These are phyloP conservation scores for Leccinum disarticulatum DNA, from an alignment of 768 basidiomycete species.

Conservation along the genomic window DNA sequence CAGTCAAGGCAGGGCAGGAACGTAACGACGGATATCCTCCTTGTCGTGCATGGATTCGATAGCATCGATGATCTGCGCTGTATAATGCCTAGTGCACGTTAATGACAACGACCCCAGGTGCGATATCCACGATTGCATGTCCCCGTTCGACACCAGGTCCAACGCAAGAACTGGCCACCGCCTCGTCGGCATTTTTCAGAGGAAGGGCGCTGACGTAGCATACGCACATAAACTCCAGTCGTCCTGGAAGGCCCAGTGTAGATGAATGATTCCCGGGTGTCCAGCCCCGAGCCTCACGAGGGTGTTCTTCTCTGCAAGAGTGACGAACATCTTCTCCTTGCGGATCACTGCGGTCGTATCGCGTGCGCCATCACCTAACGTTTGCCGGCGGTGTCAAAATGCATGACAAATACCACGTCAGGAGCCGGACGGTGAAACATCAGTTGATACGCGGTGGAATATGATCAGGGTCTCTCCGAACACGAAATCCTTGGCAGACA, in stretches of 20 bases:
- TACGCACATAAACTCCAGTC: slow-evolving; percentile 78
- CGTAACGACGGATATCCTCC: slow-evolving; percentile 47
- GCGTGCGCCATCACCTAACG: slow-evolving; percentile 56
- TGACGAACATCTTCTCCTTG: slow-evolving; percentile 75
- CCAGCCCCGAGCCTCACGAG: slow-evolving; percentile 63
- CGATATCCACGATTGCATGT: slow-evolving; percentile 70
- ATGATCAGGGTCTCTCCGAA: slow-evolving; percentile 74
- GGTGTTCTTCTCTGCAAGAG: slow-evolving; percentile 75
- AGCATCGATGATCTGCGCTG: slow-evolving; percentile 88
- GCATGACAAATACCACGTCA: too few relatives aligned
- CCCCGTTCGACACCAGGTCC: slow-evolving; percentile 74
- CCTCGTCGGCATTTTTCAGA: slow-evolving; percentile 6
- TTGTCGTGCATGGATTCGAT: slow-evolving; percentile 88
- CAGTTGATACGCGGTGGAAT: slow-evolving; percentile 57
- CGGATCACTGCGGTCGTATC: slow-evolving; percentile 58
- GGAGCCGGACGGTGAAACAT: slow-evolving; percentile 2
- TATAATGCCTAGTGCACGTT: slow-evolving; percentile 75
- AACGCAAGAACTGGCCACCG: slow-evolving; percentile 65
- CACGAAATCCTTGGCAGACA: slow-evolving; percentile 62
- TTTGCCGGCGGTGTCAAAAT: background rate
- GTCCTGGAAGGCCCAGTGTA: slow-evolving; percentile 87
- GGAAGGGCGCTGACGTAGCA: background rate
- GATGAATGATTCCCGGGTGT: slow-evolving; percentile 79
- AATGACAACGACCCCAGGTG: slow-evolving; percentile 83
- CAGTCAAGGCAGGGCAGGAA: background rate